Base-by-base conservation (phyloP, 192 early-diverging fungal genomes). In the Dissophora globulifera region DNA sequence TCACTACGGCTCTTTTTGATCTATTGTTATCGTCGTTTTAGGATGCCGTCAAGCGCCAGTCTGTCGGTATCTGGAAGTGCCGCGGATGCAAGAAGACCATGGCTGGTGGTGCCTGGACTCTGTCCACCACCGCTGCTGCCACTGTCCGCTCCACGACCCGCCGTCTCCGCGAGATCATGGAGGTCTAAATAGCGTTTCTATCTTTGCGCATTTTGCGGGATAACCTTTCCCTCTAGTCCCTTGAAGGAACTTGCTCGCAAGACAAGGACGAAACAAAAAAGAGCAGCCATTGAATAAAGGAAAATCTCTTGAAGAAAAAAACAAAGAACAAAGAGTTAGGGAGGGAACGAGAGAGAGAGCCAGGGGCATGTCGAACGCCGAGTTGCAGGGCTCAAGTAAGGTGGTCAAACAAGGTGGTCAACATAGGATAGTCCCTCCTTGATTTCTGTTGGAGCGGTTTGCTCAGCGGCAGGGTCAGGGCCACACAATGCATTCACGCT, bases 11-110 rank as follows among this genome's bases (percentile, higher is more conserved):
- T 38, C 17, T 62, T n/a, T 54, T 40, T 26, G 96, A 96, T 56
- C 86, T 95, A 50, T 85, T 86, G 81, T 58, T 15, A 15, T 17
- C n/a, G 70, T 22, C 97, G 96, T 31, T n/a, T n/a, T 48, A 93
- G 94, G 94, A 96, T 81, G 82, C 92, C 63, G 95, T 99, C 78
- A 93, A 93, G 87, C 92, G 97, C 78, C 82, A 86, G 55, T 88
- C 95, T 57, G 97, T 99, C 75, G 97, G 96, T 82, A 99, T 99
- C 91, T 99, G 97, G 97, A 88, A 94, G 81, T 99, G 97, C 90
- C 87, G 89, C 67, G 93, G 92, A 64, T 99, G 97, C 90, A 89
- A 87, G 80, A 96, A 97, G 91, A 82, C 83, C 66, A 85, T 98
- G 78, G 97, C 97, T 58, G 97, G 95, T 69, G 97, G 97, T 81